These are phyloP conservation scores for Linum lewisii DNA, from an alignment of 345 rosid species.

Conservation along the genomic window DNA sequence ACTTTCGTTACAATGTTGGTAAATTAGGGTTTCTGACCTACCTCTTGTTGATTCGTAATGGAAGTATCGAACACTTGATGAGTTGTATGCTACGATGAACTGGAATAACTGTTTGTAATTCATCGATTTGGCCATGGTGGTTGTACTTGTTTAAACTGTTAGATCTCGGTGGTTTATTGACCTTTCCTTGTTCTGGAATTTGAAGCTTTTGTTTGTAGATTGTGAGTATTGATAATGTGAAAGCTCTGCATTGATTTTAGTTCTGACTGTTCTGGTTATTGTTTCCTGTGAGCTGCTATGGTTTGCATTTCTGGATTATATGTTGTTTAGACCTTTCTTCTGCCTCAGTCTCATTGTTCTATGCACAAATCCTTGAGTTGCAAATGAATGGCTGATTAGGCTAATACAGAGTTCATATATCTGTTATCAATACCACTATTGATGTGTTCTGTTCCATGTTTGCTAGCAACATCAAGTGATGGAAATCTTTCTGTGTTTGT, in stretches of 20 bases:
- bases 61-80: background rate
- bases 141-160: too few relatives aligned
- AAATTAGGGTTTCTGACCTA: too few relatives aligned
- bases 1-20: background rate
- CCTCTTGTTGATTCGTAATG: background rate
- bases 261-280: background rate
- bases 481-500: too few relatives aligned
- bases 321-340: background rate
- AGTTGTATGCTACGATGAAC: too few relatives aligned
- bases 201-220: background rate
- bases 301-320: background rate
- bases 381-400: background rate
- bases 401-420: too few relatives aligned
- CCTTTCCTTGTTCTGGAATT: too few relatives aligned
- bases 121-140: too few relatives aligned
- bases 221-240: background rate
- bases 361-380: background rate
- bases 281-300: background rate
- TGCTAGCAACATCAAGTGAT: too few relatives aligned
- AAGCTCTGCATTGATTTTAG: background rate
- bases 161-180: background rate
- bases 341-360: background rate
- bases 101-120: too few relatives aligned
- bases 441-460: too few relatives aligned
- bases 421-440: too few relatives aligned